phyloP scores from a whole-genome alignment of 768 basidiomycete genomes.

The Coprinopsis marcescibilis region DNA sequence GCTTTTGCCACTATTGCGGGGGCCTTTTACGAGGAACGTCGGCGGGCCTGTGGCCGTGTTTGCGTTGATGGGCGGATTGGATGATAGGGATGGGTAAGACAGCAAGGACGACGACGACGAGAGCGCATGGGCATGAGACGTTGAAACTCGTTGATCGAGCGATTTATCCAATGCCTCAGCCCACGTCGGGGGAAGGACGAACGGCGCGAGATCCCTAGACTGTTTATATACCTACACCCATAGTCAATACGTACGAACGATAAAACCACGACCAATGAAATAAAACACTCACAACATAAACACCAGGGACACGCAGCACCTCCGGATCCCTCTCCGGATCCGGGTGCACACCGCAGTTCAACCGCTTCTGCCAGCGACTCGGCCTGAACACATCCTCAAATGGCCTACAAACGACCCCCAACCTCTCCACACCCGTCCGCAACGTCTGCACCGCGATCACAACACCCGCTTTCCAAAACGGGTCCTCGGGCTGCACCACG shows the following conservation, averaged over 20 bases:
- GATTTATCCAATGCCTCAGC: constrained; percentile 25
- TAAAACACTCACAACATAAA: constrained; percentile 45
- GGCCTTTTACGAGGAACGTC: constrained; percentile 66
- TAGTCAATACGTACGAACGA: not conserved
- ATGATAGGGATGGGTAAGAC: constrained; percentile 11
- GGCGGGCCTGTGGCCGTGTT: constrained; percentile 22
- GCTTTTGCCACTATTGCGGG: constrained; percentile 87
- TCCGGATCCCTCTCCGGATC: not conserved
- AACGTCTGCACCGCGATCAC: constrained; percentile 55
- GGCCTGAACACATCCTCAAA: constrained; percentile 61
- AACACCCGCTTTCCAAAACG: constrained; percentile 15
- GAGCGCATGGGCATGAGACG: no score
- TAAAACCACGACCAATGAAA: constrained; percentile 29
- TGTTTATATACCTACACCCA: constrained; percentile 27
- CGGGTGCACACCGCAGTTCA: no score
- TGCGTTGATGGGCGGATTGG: constrained; percentile 12
- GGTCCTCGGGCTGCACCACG: no score
- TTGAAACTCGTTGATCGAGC: no score
- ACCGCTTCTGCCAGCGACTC: constrained; percentile 34
- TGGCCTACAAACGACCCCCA: constrained; percentile 56
- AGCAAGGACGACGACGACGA: no score
- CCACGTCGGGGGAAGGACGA: constrained; percentile 35
- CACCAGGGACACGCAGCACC: constrained; percentile 22
- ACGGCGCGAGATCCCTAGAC: constrained; percentile 33
- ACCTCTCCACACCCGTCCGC: constrained; percentile 56